Base-by-base conservation (phyloP, 2,329 filamentous ascomycete genomes). In the Fusarium udum region DNA sequence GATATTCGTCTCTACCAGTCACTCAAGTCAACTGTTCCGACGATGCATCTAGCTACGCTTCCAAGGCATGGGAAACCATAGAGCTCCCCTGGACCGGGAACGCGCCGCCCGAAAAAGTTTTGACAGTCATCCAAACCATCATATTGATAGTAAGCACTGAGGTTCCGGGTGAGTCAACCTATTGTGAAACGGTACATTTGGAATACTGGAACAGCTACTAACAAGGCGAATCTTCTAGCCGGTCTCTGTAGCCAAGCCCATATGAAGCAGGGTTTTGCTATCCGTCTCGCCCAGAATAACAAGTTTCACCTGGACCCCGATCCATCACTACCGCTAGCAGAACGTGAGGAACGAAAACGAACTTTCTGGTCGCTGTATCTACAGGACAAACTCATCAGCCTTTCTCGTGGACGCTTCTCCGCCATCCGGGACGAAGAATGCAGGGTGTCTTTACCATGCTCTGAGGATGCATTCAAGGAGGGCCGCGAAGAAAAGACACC, bases 71-170 rank as follows among this genome's bases (percentile, higher is more conserved):
- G 65, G 65, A 68, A 5, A 62, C 31, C 3, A 68, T 68, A 9
- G 53, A 68, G 14, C 65, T 68, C 16, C 65, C 65, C 16, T 68
- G 65, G 65, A 53, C 37, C n/a, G 65, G 64, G 16, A 55, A 58
- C 3, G 56, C 49, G 3, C 9, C 64, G 0, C n/a, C 48, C 2
- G 46, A 68, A 11, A 63, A 51, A n/a, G 24, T 68, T 5, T 28
- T 68, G 8, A 26, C 20, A 10, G 56, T 68, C 4, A 24, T 68
- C 13, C 65, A 68, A 15, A 63, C 65, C 4, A 68, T 68, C 4
- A 63, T 68, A 7, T 31, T 68, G 22, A 68, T 68, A n/a, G 65
- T 68, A n/a, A 68, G 56, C 36, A 68, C 65, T 1, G 65, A 68
- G 34, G 56, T 63, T 15, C 65, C 65, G 10, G 65, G 65, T 68